phyloP scores from a whole-genome alignment of 805 yeast species.

The Cyberlindnera euphorbiiphila region DNA sequence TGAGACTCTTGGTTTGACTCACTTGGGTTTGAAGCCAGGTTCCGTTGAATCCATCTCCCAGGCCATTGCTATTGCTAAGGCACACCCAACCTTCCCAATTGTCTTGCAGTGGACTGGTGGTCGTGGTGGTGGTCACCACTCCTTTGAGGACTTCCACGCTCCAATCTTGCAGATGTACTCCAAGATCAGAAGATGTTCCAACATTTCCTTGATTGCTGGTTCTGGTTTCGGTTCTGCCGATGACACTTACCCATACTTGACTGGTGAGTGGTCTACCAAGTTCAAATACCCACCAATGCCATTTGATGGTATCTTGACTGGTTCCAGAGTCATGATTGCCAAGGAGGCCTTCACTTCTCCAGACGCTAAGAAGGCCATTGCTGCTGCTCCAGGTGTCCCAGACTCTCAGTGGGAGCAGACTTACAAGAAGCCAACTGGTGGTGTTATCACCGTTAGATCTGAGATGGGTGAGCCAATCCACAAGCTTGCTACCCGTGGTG shows the following conservation, averaged over 20 bases:
- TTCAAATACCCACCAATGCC: constrained; percentile 98
- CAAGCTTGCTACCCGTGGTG: constrained; percentile 97
- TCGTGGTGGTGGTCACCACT: constrained; percentile 99
- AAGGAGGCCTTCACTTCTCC: constrained; percentile 93
- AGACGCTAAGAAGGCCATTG: constrained; percentile 91
- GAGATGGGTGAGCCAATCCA: constrained; percentile 99
- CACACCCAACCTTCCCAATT: constrained; percentile 95
- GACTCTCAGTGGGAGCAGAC: constrained; percentile 92
- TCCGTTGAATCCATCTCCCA: constrained; percentile 88
- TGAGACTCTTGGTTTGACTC: constrained; percentile 85
- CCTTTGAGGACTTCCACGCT: constrained; percentile 98
- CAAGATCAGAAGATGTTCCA: constrained; percentile 85
- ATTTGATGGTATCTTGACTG: constrained; percentile 93
- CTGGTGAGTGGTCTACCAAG: constrained; percentile 91
- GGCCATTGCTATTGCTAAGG: constrained; percentile 85
- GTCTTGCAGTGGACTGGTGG: constrained; percentile 99
- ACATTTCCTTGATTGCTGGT: constrained; percentile 91
- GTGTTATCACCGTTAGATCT: constrained; percentile 90
- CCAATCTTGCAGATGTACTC: constrained; percentile 95
- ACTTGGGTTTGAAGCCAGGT: constrained; percentile 96
- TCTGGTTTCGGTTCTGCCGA: constrained; percentile 97
- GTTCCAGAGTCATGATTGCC: constrained; percentile 96
- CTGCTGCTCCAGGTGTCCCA: constrained; percentile 83
- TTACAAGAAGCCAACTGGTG: constrained; percentile 94
- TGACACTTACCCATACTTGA: constrained; percentile 95